phyloP scores from a whole-genome alignment of 306 rosid genomes.

The Lathyrus oleraceus region DNA sequence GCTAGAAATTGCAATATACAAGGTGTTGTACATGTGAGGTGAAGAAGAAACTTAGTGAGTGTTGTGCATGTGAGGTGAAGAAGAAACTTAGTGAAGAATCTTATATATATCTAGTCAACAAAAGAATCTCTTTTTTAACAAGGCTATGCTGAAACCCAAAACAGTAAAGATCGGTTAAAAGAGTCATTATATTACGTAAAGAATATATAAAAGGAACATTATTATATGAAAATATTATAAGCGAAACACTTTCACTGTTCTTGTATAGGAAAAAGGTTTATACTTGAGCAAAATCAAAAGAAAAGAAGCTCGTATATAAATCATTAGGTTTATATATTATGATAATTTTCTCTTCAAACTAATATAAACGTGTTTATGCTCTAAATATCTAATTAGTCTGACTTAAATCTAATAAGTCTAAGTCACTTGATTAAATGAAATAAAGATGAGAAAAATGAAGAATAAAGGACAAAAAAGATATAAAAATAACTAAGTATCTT shows the following conservation, averaged over 20 bases:
- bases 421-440: too few species aligned
- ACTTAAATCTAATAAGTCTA: too few species aligned
- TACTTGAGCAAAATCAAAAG: conserved; percentile 25
- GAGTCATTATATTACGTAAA: background rate
- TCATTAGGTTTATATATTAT: background rate
- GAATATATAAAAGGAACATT: conserved; percentile 28
- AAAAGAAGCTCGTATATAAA: conserved; percentile 8
- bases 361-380: background rate
- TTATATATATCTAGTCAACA: background rate
- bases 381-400: too few species aligned
- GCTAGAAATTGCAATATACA: too few species aligned
- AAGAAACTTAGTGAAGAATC: too few species aligned
- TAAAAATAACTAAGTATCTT: too few species aligned
- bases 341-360: background rate
- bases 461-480: too few species aligned
- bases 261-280: conserved; percentile 23
- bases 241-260: conserved; percentile 27
- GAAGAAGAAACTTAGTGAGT: too few species aligned
- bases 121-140: background rate
- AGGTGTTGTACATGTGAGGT: too few species aligned
- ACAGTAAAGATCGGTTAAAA: background rate
- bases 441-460: too few species aligned
- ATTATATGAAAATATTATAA: conserved; percentile 22
- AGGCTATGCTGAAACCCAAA: background rate
- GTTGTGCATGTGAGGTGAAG: too few species aligned